These are phyloP conservation scores for Ogataea paradorogensis DNA, from an alignment of 805 yeast genomes.

Conservation along the genomic window DNA sequence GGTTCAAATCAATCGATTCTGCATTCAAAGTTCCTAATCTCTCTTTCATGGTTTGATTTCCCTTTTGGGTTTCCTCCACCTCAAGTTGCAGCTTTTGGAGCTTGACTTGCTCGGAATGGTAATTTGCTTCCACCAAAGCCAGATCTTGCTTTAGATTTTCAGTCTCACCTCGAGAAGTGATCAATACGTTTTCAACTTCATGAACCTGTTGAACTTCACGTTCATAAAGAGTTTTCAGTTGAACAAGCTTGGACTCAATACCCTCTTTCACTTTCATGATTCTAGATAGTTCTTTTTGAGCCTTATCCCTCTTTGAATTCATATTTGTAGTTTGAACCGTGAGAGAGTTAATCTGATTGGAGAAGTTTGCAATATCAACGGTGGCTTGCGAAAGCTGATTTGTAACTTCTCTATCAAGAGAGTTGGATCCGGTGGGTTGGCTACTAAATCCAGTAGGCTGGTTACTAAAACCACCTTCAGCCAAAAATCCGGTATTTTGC, in stretches of 20 bases:
- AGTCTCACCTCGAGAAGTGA: constrained; percentile 60
- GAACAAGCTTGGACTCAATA: constrained; percentile 66
- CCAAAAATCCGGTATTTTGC: background rate
- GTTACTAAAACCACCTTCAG: constrained; percentile 8
- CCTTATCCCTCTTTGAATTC: constrained; percentile 66
- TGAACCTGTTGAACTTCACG: constrained; percentile 74
- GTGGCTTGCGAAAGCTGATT: constrained; percentile 74
- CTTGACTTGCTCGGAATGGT: constrained; percentile 65
- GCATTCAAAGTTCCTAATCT: constrained; percentile 64
- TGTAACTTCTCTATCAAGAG: constrained; percentile 49
- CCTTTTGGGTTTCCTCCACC: constrained; percentile 65
- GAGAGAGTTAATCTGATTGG: constrained; percentile 79
- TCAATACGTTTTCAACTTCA: constrained; percentile 62
- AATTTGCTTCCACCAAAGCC: constrained; percentile 73
- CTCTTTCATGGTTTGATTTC: constrained; percentile 64
- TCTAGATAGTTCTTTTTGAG: constrained; percentile 73
- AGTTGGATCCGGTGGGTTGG: constrained; percentile 11
- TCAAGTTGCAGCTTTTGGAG: constrained; percentile 57
- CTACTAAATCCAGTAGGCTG: constrained; percentile 15
- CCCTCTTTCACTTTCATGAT: constrained; percentile 65
- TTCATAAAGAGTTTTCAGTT: constrained; percentile 69
- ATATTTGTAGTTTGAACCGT: constrained; percentile 69
- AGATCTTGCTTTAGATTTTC: constrained; percentile 70
- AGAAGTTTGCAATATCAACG: constrained; percentile 80
- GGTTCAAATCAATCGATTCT: constrained; percentile 57